Evolutionary conservation across 257 asterid species (phyloP).

Genomic region (Nicotiana undulata): DNA sequence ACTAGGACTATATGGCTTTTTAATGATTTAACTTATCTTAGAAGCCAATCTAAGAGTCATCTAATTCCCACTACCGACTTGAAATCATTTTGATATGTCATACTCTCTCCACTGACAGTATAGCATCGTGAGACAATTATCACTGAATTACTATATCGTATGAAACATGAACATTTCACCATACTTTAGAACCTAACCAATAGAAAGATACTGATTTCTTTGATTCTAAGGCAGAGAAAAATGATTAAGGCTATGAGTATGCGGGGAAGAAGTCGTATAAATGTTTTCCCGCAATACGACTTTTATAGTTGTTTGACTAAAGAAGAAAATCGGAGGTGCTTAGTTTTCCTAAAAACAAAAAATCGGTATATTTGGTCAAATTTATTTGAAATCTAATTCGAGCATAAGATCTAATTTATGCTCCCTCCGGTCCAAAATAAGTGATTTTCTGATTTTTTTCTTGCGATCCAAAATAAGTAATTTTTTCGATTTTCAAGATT

Average conservation of each 20-base stretch:
- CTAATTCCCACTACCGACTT: background rate
- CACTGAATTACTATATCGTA: background rate
- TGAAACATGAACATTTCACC: too few relatives aligned
- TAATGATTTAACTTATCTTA: conserved; percentile 26
- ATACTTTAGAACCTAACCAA: background rate
- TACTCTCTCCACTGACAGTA: background rate
- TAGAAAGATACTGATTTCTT: background rate
- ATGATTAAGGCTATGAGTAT: background rate
- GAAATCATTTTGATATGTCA: background rate
- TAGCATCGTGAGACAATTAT: background rate
- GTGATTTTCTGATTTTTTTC: too few relatives aligned
- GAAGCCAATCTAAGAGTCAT: conserved; percentile 15
- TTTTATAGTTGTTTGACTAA: too few relatives aligned
- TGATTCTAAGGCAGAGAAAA: background rate
- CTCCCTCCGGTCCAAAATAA: too few relatives aligned
- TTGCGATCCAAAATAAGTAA: too few relatives aligned
- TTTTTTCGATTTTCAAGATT: too few relatives aligned
- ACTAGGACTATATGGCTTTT: background rate
- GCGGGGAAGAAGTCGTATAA: background rate
- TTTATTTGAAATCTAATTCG: too few relatives aligned
- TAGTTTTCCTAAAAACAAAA: too few relatives aligned
- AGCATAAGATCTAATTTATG: too few relatives aligned
- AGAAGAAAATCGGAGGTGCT: too few relatives aligned
- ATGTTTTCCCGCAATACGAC: background rate
- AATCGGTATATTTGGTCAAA: too few relatives aligned